Conservation (phyloP, 371 early-diverging fungal genomes). For the Rhizomucor miehei region DNA sequence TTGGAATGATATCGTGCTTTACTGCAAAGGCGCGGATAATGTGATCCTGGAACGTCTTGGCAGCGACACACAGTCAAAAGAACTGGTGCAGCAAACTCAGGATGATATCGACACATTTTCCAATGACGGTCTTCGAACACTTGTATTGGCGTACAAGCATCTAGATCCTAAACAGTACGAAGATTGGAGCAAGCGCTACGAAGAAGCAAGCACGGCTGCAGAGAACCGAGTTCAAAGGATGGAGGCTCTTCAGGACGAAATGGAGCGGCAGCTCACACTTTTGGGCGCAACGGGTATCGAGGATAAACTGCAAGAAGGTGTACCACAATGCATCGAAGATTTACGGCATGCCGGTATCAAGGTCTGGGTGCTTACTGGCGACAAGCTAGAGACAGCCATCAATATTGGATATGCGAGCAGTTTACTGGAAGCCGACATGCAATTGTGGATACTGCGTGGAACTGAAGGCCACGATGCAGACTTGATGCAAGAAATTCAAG, state of each 20-base stretch:
- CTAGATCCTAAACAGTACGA: constrained; percentile 69
- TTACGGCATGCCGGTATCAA: constrained; percentile 92
- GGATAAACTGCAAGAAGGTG: constrained; percentile 96
- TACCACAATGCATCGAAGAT: constrained; percentile 86
- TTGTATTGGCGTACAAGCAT: constrained; percentile 79
- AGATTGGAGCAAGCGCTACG: constrained; percentile 65
- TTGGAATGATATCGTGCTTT: constrained; percentile 77
- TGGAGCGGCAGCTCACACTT: constrained; percentile 79
- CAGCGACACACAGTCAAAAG: constrained; percentile 29
- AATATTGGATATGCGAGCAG: constrained; percentile 93
- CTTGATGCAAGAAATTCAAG: constrained; percentile 40
- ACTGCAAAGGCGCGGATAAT: constrained; percentile 97
- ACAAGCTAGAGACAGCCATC: constrained; percentile 99
- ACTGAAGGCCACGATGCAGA: constrained; percentile 21
- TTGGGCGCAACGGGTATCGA: constrained; percentile 98
- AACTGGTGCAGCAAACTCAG: constrained; percentile 51
- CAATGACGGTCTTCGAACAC: constrained; percentile 84
- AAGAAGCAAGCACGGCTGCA: constrained; percentile 68
- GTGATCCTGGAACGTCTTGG: constrained; percentile 79
- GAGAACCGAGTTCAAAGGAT: constrained; percentile 74
- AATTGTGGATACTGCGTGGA: constrained; percentile 70
- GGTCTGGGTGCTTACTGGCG: constrained; percentile 99
- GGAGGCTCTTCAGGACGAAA: constrained; percentile 68
- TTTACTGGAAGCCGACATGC: constrained; percentile 71
- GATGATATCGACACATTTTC: constrained; percentile 74